Evolutionary conservation across 208 protist species (phyloP).

Genomic region (Borovskyia barvae): DNA sequence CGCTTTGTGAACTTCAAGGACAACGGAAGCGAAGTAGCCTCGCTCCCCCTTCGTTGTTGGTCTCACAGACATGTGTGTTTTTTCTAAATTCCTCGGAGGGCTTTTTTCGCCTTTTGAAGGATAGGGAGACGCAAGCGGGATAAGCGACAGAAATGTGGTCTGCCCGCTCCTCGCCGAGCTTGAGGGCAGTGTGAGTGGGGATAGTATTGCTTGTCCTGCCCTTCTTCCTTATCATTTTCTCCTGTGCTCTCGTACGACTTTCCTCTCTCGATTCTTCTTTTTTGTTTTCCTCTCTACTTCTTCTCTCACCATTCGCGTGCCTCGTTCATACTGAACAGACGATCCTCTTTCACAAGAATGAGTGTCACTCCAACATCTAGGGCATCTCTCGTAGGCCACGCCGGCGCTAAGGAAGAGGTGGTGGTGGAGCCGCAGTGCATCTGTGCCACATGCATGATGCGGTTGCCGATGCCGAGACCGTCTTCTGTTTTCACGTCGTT

Average conservation of each 20-base stretch:
- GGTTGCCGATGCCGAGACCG: slow-evolving; percentile 53
- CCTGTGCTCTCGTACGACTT: no score
- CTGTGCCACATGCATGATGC: slow-evolving; percentile 74
- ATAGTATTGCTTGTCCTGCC: not conserved
- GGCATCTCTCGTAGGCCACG: slow-evolving; percentile 12
- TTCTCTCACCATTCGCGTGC: not conserved
- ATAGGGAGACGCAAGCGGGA: no score
- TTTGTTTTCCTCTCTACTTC: not conserved
- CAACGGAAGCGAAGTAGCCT: no score
- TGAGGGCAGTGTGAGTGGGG: not conserved
- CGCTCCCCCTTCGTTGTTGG: no score
- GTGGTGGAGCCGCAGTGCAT: slow-evolving; percentile 44
- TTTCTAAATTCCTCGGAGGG: no score
- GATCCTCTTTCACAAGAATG: not conserved
- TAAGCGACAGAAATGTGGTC: not conserved
- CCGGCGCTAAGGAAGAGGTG: slow-evolving; percentile 9
- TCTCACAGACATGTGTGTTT: no score
- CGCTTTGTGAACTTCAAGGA: no score
- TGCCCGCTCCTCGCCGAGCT: not conserved
- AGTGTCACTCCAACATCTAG: slow-evolving; percentile 10
- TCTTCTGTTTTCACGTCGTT: slow-evolving; percentile 48
- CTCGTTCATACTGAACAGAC: no score
- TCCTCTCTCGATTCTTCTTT: no score
- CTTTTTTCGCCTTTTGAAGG: no score
- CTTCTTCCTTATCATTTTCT: not conserved